These are phyloP conservation scores for Dioscorea alata DNA, from an alignment of 106 monocot genomes.

Conservation along the genomic window DNA sequence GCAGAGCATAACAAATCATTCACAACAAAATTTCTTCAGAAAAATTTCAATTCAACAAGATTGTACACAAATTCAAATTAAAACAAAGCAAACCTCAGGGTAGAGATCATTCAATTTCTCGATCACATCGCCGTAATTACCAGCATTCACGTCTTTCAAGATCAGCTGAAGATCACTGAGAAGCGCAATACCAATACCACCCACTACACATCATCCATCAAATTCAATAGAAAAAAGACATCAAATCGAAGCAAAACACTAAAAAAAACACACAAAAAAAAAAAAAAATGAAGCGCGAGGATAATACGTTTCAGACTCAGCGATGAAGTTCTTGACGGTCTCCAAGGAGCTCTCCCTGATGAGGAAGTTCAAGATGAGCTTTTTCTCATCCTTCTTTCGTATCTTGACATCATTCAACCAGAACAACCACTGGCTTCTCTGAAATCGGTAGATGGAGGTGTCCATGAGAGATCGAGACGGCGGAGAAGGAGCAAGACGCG, in stretches of 20 bases:
- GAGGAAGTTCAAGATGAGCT: conserved; percentile 64
- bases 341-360: conserved; percentile 55
- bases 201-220: conserved; percentile 16
- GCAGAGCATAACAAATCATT: no score
- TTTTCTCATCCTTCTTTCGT: conserved; percentile 59
- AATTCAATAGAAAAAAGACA: background rate
- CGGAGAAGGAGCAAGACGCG: no score
- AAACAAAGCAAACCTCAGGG: conserved; percentile 22
- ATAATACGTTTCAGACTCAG: conserved; percentile 62
- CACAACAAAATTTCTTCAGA: no score
- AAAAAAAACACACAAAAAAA: background rate
- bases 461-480: no score
- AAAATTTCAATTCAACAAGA: no score
- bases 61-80: no score
- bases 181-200: conserved; percentile 26
- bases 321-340: conserved; percentile 51
- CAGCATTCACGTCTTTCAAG: conserved; percentile 33
- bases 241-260: background rate
- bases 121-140: conserved; percentile 36
- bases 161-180: conserved; percentile 38
- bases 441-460: no score
- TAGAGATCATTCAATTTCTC: conserved; percentile 42
- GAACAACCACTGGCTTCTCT: no score
- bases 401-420: no score
- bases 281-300: background rate